A percentile compares a stretch with the other conserved stretches of the same genome.
phyloP scores from a whole-genome alignment of 805 yeast species.

The Saccharomycopsis malanga region DNA sequence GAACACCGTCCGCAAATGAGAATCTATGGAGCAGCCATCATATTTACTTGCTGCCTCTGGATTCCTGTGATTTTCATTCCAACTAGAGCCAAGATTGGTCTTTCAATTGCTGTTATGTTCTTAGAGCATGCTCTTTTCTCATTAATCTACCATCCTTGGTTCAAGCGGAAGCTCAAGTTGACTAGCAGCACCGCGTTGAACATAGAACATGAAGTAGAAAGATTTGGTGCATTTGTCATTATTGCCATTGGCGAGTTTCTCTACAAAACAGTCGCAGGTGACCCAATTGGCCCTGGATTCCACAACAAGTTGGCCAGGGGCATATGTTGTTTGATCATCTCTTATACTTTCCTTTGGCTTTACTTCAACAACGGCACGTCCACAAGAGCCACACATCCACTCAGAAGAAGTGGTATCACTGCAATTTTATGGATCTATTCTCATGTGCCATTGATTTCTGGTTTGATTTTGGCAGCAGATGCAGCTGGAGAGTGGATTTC shows the following conservation, averaged over 20 bases:
- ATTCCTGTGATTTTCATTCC: conserved; percentile 43
- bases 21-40: conserved; percentile 30
- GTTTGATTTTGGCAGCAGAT: conserved; percentile 51
- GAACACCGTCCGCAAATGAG: conserved; percentile 48
- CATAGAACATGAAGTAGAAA: conserved; percentile 61
- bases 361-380: conserved; percentile 49
- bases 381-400: conserved; percentile 43
- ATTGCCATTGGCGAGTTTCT: conserved; percentile 63
- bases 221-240: conserved; percentile 50
- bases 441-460: conserved; percentile 47
- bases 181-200: conserved; percentile 52
- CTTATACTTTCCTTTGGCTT: conserved; percentile 45
- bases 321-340: conserved; percentile 38
- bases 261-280: conserved; percentile 42
- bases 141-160: conserved; percentile 41
- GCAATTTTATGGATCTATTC: conserved; percentile 41
- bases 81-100: conserved; percentile 40
- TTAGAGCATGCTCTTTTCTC: conserved; percentile 37
- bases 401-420: conserved; percentile 39
- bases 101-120: conserved; percentile 34
- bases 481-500: conserved; percentile 45
- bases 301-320: conserved; percentile 41
- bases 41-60: conserved; percentile 40
- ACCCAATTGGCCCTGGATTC: conserved; percentile 44
- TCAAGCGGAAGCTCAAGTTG: conserved; percentile 35